phyloP scores from a whole-genome alignment of 805 yeast species.

The Candida gorgasii region DNA sequence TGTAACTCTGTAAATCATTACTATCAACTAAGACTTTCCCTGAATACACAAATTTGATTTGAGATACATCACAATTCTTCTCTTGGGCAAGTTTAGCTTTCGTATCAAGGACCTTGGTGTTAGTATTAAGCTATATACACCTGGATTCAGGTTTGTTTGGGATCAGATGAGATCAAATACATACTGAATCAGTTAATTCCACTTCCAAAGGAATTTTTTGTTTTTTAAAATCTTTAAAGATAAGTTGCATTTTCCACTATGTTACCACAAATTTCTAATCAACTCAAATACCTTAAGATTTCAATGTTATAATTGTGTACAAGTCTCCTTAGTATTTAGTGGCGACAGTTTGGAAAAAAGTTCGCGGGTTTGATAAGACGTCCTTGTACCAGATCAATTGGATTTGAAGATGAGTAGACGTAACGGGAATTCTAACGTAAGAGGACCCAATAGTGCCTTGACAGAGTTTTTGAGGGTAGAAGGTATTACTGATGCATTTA shows the following conservation, averaged over 20 bases:
- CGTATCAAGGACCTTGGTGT: conserved; percentile 52
- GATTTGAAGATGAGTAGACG: conserved; percentile 17
- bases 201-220: conserved; percentile 80
- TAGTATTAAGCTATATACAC: conserved; percentile 3
- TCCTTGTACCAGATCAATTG: conserved; percentile 1
- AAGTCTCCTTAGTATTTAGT: conserved; percentile 5
- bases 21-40: conserved; percentile 88
- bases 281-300: not conserved
- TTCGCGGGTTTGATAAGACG: conserved; percentile 7
- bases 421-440: conserved; percentile 24
- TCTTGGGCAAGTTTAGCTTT: conserved; percentile 71
- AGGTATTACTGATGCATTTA: conserved; percentile 83
- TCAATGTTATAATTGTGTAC: not conserved
- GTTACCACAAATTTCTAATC: not conserved
- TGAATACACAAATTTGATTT: conserved; percentile 87
- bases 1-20: conserved; percentile 67
- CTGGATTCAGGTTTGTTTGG: too few species aligned
- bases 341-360: conserved; percentile 5
- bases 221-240: conserved; percentile 91
- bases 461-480: conserved; percentile 86
- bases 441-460: conserved; percentile 82
- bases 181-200: conserved; percentile 65
- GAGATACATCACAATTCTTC: conserved; percentile 56
- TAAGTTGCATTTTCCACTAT: conserved; percentile 58
- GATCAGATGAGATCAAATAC: conserved; percentile 21